A percentile compares a stretch with the other conserved stretches of the same genome.
Conservation (phyloP, 179 eudicot genomes). For the Spinacia oleracea region DNA sequence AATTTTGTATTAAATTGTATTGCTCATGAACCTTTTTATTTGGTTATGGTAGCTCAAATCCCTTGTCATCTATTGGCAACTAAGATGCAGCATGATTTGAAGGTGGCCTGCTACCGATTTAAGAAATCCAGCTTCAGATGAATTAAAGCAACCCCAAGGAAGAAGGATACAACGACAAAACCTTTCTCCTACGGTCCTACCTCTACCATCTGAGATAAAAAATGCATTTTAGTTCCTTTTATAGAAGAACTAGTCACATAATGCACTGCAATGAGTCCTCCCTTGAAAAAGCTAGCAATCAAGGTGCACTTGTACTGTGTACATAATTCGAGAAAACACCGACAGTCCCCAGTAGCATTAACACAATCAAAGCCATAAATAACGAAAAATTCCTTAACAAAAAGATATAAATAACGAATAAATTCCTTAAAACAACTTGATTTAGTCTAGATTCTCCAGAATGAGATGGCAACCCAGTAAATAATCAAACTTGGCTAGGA, state of each 20-base stretch:
- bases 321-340: background rate
- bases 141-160: background rate
- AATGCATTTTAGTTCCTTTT: background rate
- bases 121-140: background rate
- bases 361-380: too few species aligned
- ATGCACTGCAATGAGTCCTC: background rate
- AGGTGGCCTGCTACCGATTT: background rate
- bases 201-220: background rate
- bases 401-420: too few species aligned
- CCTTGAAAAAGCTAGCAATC: background rate
- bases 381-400: too few species aligned
- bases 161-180: background rate
- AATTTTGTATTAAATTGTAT: background rate
- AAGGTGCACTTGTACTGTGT: background rate
- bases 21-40: background rate
- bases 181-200: too few species aligned
- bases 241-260: background rate
- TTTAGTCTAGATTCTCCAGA: too few species aligned
- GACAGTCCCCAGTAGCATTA: too few species aligned
- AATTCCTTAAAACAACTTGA: too few species aligned
- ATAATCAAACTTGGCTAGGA: background rate
- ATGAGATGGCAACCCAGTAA: too few species aligned
- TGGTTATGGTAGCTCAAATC: background rate
- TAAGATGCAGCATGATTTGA: background rate
- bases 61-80: background rate